Evolutionary conservation across 2,329 filamentous ascomycete genomes (phyloP).

Genomic region (Remersonia thermophila): DNA sequence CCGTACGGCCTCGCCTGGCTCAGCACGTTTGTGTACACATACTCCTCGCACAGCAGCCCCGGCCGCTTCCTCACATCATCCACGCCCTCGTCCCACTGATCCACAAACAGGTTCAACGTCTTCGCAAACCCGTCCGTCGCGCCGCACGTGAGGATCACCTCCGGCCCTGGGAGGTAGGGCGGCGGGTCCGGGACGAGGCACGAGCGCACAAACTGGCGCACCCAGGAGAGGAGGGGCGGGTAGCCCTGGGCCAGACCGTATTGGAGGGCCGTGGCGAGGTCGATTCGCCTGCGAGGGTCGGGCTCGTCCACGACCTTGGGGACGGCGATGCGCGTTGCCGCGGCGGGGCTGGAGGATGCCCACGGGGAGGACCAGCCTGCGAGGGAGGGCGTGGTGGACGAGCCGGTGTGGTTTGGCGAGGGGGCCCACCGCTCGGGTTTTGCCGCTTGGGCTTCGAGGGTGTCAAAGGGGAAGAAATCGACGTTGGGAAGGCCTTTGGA

Average conservation of each 20-base stretch:
- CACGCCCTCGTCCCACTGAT: constrained; percentile 59
- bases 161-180: constrained; percentile 64
- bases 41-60: constrained; percentile 68
- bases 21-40: constrained; percentile 67
- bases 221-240: constrained; percentile 62
- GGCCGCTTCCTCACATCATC: constrained; percentile 58
- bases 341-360: constrained; percentile 18
- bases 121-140: constrained; percentile 80
- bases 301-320: constrained; percentile 51
- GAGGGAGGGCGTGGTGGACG: background rate
- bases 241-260: constrained; percentile 79
- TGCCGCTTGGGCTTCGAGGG: constrained; percentile 70
- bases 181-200: constrained; percentile 63
- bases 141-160: constrained; percentile 68
- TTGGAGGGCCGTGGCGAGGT: constrained; percentile 70
- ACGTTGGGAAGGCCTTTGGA: constrained; percentile 64
- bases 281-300: constrained; percentile 58
- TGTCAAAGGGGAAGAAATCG: constrained; percentile 80
- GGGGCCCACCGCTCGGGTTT: constrained; percentile 62
- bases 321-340: constrained; percentile 48
- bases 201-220: constrained; percentile 65
- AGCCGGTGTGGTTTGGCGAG: constrained; percentile 49
- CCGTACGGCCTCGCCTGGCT: constrained; percentile 55
- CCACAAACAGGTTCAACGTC: constrained; percentile 59
- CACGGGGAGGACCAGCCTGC: constrained; percentile 11